These are phyloP conservation scores for Claviceps citrina DNA, from an alignment of 2,329 filamentous ascomycete genomes.

Conservation along the genomic window DNA sequence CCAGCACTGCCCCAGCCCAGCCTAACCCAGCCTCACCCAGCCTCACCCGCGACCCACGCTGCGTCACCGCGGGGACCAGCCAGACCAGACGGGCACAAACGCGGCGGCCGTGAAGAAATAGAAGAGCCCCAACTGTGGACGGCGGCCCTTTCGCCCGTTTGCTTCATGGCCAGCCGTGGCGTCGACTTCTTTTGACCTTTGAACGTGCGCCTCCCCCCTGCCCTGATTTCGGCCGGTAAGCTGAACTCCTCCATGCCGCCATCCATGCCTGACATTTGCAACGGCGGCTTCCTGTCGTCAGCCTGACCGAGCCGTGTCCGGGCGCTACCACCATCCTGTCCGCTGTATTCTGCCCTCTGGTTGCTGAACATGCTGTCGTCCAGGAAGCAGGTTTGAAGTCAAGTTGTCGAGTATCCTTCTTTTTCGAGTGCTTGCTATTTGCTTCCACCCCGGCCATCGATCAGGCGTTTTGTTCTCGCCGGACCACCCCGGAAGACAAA, in stretches of 20 bases:
- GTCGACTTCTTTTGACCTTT: background rate
- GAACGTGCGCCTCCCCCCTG: background rate
- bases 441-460: background rate
- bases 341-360: too few species aligned
- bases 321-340: too few species aligned
- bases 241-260: background rate
- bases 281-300: background rate
- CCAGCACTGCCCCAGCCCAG: too few species aligned
- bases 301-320: background rate
- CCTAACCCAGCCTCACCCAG: too few species aligned
- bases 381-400: background rate
- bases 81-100: background rate
- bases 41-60: slow-evolving; percentile 4
- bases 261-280: too few species aligned
- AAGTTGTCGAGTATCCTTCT: too few species aligned
- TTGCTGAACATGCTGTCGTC: background rate
- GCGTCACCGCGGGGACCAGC: slow-evolving; percentile 14
- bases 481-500: too few species aligned
- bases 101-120: background rate
- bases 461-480: background rate
- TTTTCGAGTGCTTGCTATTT: background rate
- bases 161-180: background rate
- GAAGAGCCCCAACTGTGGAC: too few species aligned
- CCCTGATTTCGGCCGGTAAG: background rate
- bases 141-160: background rate